phyloP scores from a whole-genome alignment of 2,329 filamentous ascomycete species.

The Fusarium penzigii region DNA sequence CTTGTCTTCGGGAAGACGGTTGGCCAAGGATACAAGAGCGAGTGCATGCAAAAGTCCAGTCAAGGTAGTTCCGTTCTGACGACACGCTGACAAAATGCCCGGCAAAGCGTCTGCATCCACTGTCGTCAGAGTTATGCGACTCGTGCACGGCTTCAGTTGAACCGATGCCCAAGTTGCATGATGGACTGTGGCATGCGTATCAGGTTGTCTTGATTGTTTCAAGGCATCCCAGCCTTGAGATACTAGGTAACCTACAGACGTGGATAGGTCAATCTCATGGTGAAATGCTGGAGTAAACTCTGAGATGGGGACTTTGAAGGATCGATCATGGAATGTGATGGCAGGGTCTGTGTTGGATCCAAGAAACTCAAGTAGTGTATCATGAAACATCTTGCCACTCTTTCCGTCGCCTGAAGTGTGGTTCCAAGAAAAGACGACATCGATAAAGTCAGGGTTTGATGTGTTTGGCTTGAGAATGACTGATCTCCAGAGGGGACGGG shows the following conservation, averaged over 20 bases:
- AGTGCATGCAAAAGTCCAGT: slow-evolving; percentile 7
- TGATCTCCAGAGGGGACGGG: slow-evolving; percentile 3
- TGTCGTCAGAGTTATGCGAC: background rate
- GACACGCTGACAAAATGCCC: background rate
- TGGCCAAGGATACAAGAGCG: slow-evolving; percentile 3
- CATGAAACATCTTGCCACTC: slow-evolving; percentile 9
- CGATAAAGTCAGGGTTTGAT: background rate
- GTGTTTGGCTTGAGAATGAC: background rate
- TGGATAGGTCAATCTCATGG: background rate
- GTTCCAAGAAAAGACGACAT: slow-evolving; percentile 15
- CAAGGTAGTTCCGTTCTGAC: slow-evolving; percentile 6
- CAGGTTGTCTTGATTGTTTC: background rate
- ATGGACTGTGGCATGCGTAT: background rate
- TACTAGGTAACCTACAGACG: background rate
- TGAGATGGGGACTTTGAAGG: background rate
- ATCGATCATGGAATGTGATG: background rate
- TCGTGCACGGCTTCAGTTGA: background rate
- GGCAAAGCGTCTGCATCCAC: background rate
- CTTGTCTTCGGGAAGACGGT: background rate
- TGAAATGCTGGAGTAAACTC: slow-evolving; percentile 6
- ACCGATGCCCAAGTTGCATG: slow-evolving; percentile 10
- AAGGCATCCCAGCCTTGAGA: background rate
- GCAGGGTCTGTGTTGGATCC: fast-evolving
- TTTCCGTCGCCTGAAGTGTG: slow-evolving; percentile 14
- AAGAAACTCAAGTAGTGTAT: background rate